Conservation (phyloP, 2,329 filamentous ascomycete genomes). For the Pseudocercospora vitis region DNA sequence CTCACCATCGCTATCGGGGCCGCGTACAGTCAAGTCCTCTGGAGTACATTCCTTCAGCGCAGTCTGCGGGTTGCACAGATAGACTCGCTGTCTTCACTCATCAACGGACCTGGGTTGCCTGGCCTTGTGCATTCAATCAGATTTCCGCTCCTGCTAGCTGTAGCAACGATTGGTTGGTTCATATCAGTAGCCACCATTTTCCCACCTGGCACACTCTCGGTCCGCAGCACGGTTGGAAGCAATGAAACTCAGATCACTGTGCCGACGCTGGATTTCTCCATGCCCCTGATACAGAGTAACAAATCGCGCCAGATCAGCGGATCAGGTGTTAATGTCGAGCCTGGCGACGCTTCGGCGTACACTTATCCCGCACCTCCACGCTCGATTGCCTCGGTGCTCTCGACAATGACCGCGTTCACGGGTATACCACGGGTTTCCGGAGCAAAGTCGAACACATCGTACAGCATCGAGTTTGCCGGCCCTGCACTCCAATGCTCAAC, state of each 20-base stretch:
- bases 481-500: conserved; percentile 11
- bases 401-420: conserved; percentile 8
- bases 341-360: not conserved
- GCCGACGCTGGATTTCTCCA: conserved; percentile 6
- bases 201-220: conserved; percentile 11
- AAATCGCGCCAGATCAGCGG: not conserved
- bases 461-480: conserved; percentile 8
- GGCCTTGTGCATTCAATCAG: not conserved
- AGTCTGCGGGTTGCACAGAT: conserved; percentile 8
- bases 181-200: conserved; percentile 7
- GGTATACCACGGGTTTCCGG: conserved; percentile 5
- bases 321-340: conserved; percentile 6
- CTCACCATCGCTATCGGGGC: conserved; percentile 3
- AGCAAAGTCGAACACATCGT: conserved; percentile 10
- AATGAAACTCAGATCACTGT: not conserved
- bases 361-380: not conserved
- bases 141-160: conserved; percentile 5
- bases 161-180: conserved; percentile 3
- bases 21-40: conserved; percentile 10
- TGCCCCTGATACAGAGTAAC: not conserved
- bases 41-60: not conserved
- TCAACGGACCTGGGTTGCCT: not conserved
- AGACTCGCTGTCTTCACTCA: conserved; percentile 4
- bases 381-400: not conserved
- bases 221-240: not conserved